Base-by-base conservation (phyloP, 352 stramenopile species). In the Hyphochytrium catenoides region DNA sequence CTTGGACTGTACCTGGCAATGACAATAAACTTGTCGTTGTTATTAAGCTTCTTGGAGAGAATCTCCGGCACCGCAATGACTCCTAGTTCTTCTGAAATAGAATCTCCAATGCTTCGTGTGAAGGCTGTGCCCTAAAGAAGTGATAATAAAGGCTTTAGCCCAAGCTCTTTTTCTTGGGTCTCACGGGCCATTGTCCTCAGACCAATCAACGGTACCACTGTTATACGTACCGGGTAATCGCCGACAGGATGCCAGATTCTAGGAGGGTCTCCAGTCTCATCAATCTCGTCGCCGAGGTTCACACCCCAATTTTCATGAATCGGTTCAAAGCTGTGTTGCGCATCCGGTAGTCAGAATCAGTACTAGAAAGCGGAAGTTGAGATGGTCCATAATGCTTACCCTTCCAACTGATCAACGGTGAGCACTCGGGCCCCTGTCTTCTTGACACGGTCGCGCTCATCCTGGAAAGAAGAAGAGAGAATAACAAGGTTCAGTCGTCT, bases 71-170 rank as follows among this genome's bases (percentile, higher is more conserved):
- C 74, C 3, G 78, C 74, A 15, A 64, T 76, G 9, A 94, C 76
- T 12, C 83, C 83, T 22, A 93, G 53, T 22, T 82, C 58, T 43
- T 95, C 74, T 1, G 72, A 86, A 1, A 91, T 57, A 8, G 81
- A 61, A 62, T 98, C 91, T 15, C 91, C 91, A 22, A 98, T 75
- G 48, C 66, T 93, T 21, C 91, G 66, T n/a, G 89, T 97, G 56
- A 98, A 97, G 9, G 91, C 88, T 31, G 86, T 97, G 22, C 91
- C 91, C 64, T 77, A 42, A 31, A 21, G 6, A 22, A 15, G 19
- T 14, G 15, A 15, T 12, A 50, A 28, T 4, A 17, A 45, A 39
- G n/a, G n/a, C n/a, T n/a, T n/a, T n/a, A n/a, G n/a, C n/a, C n/a
- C n/a, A n/a, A n/a, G n/a, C n/a, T n/a, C n/a, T n/a, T n/a, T n/a